Base-by-base conservation (phyloP, 139 green algal species). In the Pedinophyceae sp. region DNA sequence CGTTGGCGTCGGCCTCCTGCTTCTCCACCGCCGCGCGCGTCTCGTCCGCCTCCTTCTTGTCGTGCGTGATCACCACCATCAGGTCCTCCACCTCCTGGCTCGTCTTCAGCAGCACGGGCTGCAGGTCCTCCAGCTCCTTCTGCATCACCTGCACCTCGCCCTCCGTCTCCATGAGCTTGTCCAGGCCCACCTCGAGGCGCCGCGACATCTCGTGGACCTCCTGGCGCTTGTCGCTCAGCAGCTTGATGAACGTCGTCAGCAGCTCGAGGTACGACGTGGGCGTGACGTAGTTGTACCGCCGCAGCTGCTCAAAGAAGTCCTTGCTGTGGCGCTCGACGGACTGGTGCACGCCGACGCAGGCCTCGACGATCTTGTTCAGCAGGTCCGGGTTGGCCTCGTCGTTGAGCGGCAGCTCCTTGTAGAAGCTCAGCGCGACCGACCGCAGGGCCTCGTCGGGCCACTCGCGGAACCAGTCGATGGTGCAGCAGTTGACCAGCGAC, bases 401-500 rank as follows among this genome's bases (percentile, higher is more conserved):
- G n/a, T 41, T 40, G 20, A 80, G 52, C 52, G 69, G 55, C 3
- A 75, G 58, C 53, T 76, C 71, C 10, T 48, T 24, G 48, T 71
- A 71, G 65, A 83, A 82, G 43, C 47, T 72, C 25, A 41, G 52
- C 4, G 78, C 75, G 0, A 85, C 76, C 23, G 50, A 68, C 25
- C 57, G 56, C 29, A 89, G 67, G 28, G 76, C 81, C 48, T 88
- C 76, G 4, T 69, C 54, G 1, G 82, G 80, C 81, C 82, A 88
- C 55, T 84, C 80, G 4, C 55, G 59, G 74, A 86, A 88, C 81
- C 81, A 93, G 69, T 93, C 81, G 40, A 91, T 85, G 22, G 78
- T 87, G 67, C 71, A 84, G 77, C 81, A 87, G 68, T 84, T 87
- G 53, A 92, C 76, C 20, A 93, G 70, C 17, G 81, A 77, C 5